Percentiles rank a stretch among this genome's conserved stretches.
Evolutionary conservation across 2,329 filamentous ascomycete genomes (phyloP).

Genomic region (Ceratocystis harringtonii): DNA sequence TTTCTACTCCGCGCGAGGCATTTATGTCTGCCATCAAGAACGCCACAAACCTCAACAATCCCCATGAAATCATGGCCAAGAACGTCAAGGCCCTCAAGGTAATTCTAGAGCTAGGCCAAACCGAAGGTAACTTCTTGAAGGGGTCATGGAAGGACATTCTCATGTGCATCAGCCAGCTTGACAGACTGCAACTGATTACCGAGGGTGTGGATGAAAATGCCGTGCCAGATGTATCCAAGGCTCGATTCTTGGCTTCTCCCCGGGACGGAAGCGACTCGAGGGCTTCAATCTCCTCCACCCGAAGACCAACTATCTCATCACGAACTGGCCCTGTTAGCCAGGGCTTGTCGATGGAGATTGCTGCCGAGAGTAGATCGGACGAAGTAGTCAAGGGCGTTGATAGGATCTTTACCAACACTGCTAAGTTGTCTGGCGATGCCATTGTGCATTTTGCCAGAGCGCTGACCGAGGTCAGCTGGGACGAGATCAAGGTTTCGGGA

Average conservation of each 20-base stretch:
- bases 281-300: slow-evolving; percentile 45
- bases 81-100: slow-evolving; percentile 90
- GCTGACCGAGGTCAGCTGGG: slow-evolving; percentile 92
- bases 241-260: slow-evolving; percentile 50
- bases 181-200: slow-evolving; percentile 86
- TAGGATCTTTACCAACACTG: slow-evolving; percentile 91
- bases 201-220: slow-evolving; percentile 86
- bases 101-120: slow-evolving; percentile 78
- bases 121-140: slow-evolving; percentile 77
- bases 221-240: slow-evolving; percentile 81
- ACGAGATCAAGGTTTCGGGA: slow-evolving; percentile 94
- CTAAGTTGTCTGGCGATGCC: slow-evolving; percentile 79
- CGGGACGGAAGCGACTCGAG: slow-evolving; percentile 43
- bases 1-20: slow-evolving; percentile 84
- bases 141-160: slow-evolving; percentile 92
- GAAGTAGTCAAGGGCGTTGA: slow-evolving; percentile 89
- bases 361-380: slow-evolving; percentile 79
- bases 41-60: slow-evolving; percentile 88
- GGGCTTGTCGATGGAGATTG: slow-evolving; percentile 61
- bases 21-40: slow-evolving; percentile 89
- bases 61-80: slow-evolving; percentile 89
- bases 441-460: slow-evolving; percentile 92
- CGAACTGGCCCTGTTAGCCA: slow-evolving; percentile 31
- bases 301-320: slow-evolving; percentile 21
- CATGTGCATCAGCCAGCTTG: slow-evolving; percentile 88